Evolutionary conservation across 306 rosid genomes (phyloP).

Genomic region (Chamaecrista fasciculata): DNA sequence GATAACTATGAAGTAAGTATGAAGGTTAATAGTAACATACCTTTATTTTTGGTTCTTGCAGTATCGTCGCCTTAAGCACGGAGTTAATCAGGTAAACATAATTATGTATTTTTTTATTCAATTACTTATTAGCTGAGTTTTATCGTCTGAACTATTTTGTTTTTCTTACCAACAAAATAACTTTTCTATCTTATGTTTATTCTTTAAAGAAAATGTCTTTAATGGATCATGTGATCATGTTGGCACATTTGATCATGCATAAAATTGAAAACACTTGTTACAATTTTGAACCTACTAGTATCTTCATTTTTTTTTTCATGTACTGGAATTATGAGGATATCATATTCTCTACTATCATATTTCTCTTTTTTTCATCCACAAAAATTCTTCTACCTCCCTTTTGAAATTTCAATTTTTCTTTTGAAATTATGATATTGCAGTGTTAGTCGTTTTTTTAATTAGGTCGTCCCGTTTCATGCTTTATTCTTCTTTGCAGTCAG

Average conservation of each 20-base stretch:
- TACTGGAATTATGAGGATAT: neutral
- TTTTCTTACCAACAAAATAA: neutral
- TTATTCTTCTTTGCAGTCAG: conserved; percentile 58
- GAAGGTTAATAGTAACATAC: conserved; percentile 34
- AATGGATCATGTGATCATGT: neutral
- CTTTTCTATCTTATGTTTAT: conserved; percentile 4
- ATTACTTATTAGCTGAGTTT: neutral
- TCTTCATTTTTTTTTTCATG: neutral
- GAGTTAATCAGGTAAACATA: conserved; percentile 75
- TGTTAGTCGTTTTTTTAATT: conserved; percentile 15
- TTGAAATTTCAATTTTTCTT: neutral
- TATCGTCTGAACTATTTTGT: conserved; percentile 4
- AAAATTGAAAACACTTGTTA: neutral
- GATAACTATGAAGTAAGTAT: conserved; percentile 26
- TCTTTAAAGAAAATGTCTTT: conserved; percentile 13
- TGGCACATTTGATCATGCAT: neutral
- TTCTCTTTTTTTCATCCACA: neutral
- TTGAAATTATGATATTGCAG: conserved; percentile 26
- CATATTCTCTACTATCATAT: neutral
- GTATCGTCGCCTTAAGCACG: conserved; percentile 99
- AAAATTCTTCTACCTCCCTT: neutral
- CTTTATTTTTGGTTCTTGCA: conserved; percentile 43
- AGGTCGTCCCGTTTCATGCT: conserved; percentile 19
- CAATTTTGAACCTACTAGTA: neutral
- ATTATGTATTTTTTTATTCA: neutral